phyloP scores from a whole-genome alignment of 169 alveolate species.

The Plasmodium gonderi region DNA sequence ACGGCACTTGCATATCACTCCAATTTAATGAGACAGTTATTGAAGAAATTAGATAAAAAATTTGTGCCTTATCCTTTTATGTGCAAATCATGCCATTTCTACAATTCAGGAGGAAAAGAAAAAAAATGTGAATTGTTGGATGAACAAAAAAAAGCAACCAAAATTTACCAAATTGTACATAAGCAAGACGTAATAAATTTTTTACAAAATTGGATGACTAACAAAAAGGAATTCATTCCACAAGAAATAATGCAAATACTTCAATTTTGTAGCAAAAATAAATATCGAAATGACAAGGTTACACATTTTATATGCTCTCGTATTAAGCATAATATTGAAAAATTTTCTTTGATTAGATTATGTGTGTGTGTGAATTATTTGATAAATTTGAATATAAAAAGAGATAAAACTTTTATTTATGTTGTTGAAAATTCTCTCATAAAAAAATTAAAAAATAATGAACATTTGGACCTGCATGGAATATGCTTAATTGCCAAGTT shows the following conservation, averaged over 20 bases:
- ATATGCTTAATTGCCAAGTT: conserved; percentile 30
- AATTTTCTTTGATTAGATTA: conserved; percentile 19
- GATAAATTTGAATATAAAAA: conserved; percentile 46
- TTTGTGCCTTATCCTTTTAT: not conserved
- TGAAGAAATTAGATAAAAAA: not conserved
- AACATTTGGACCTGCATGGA: conserved; percentile 36
- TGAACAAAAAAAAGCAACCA: not conserved
- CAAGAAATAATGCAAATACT: conserved; percentile 3
- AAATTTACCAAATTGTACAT: not conserved
- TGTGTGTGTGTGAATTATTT: conserved; percentile 44
- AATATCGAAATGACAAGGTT: not conserved
- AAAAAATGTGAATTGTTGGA: not conserved
- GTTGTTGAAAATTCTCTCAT: conserved; percentile 5
- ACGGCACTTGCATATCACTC: not conserved
- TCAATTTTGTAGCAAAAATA: conserved; percentile 20
- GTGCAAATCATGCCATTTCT: not conserved
- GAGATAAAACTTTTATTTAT: conserved; percentile 5
- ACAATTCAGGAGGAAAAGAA: not conserved
- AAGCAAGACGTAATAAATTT: conserved; percentile 25
- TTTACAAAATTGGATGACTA: conserved; percentile 2
- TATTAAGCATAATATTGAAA: conserved; percentile 37
- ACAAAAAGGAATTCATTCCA: not conserved
- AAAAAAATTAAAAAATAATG: conserved; percentile 48
- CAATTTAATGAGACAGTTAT: conserved; percentile 16
- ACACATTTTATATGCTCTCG: not conserved